Conservation (phyloP, 2,329 filamentous ascomycete species). For the Aphanocladium album region DNA sequence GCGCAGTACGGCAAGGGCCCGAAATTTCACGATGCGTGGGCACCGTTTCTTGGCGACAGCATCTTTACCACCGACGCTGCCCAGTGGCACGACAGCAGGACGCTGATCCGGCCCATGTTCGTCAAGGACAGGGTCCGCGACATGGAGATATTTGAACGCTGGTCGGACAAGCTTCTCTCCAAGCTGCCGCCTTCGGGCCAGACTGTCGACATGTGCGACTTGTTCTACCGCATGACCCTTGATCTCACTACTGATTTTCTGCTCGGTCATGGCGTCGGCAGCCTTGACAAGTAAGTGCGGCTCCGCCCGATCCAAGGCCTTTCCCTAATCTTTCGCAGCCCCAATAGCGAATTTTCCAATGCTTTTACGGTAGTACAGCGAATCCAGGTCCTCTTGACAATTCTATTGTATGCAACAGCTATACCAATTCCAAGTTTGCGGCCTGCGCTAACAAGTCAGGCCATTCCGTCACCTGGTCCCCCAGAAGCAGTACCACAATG, state of each 20-base stretch:
- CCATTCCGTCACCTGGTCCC: conserved; percentile 56
- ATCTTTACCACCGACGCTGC: conserved; percentile 51
- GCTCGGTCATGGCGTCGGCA: conserved; percentile 54
- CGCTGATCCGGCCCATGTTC: conserved; percentile 52
- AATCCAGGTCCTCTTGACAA: conserved; percentile 59
- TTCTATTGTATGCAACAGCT: conserved; percentile 29
- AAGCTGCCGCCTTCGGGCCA: conserved; percentile 50
- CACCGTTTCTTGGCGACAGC: conserved; percentile 48
- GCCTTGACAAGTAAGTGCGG: conserved; percentile 33
- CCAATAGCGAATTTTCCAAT: conserved; percentile 56
- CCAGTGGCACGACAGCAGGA: conserved; percentile 49
- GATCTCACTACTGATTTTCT: conserved; percentile 65
- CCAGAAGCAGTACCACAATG: conserved; percentile 53
- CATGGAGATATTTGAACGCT: conserved; percentile 54
- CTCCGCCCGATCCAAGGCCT: neutral
- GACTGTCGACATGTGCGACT: conserved; percentile 54
- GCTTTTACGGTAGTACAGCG: conserved; percentile 67
- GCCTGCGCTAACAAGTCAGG: conserved; percentile 30
- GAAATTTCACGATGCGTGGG: conserved; percentile 37
- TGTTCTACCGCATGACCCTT: conserved; percentile 62
- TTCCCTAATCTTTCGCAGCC: conserved; percentile 31
- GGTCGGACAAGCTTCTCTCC: conserved; percentile 53
- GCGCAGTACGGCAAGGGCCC: conserved; percentile 46
- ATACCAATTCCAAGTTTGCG: neutral
- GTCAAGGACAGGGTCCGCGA: conserved; percentile 41